A percentile compares a stretch with the other conserved stretches of the same genome.
These are phyloP conservation scores for Ziziphus jujuba DNA, from an alignment of 306 rosid species.

Conservation along the genomic window DNA sequence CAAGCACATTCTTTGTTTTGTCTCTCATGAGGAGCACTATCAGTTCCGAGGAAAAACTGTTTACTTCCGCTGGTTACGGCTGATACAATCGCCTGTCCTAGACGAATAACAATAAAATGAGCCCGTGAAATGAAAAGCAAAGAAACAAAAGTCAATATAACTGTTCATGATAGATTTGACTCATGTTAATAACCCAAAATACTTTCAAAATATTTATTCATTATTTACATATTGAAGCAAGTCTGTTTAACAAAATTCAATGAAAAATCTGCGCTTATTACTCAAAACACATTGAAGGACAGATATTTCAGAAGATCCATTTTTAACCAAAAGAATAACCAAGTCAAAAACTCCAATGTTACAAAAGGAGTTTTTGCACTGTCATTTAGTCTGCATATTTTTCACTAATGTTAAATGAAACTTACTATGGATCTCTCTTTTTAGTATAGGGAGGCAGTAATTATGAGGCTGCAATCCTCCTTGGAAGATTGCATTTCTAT, in stretches of 20 bases:
- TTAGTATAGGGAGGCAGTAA: slow-evolving; percentile 83
- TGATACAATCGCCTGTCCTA: slow-evolving; percentile 76
- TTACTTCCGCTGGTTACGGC: slow-evolving; percentile 85
- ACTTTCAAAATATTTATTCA: neutral
- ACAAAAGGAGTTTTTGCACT: neutral
- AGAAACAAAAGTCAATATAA: neutral
- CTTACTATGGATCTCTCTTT: slow-evolving; percentile 84
- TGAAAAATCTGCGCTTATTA: neutral
- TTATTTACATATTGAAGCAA: neutral
- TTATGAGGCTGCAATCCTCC: slow-evolving; percentile 94
- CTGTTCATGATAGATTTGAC: neutral
- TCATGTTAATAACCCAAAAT: neutral
- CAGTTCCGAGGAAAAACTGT: slow-evolving; percentile 86
- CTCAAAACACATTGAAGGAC: neutral
- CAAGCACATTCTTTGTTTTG: slow-evolving; percentile 70
- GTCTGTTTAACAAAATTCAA: neutral
- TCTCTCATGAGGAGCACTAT: slow-evolving; percentile 94
- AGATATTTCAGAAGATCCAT: slow-evolving; percentile 5
- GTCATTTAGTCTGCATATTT: neutral
- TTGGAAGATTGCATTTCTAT: slow-evolving; percentile 81
- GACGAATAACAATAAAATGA: slow-evolving; percentile 20
- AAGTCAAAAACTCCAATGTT: neutral
- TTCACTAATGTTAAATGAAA: slow-evolving; percentile 14
- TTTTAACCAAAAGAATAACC: neutral
- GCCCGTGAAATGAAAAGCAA: slow-evolving; percentile 11